These are phyloP conservation scores for Lachnellula suecica DNA, from an alignment of 2,329 filamentous ascomycete species.

Conservation along the genomic window DNA sequence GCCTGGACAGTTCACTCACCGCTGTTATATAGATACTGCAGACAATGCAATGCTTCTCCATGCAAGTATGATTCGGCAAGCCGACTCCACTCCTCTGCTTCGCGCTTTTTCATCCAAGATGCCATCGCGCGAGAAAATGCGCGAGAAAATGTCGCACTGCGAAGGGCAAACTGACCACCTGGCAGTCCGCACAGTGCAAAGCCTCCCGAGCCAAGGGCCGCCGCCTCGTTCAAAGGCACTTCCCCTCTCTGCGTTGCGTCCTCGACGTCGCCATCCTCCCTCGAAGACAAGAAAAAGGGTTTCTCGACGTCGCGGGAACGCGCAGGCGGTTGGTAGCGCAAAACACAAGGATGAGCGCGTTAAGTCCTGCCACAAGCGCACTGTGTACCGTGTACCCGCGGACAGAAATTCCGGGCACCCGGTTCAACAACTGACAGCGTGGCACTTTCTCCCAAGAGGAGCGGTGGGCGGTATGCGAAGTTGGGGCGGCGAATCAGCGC, in stretches of 20 bases:
- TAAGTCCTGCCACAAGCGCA: neutral
- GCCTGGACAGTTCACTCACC: neutral
- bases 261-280: neutral
- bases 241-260: neutral
- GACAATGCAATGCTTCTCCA: neutral
- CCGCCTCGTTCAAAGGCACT: neutral
- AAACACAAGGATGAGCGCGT: neutral
- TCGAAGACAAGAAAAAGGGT: neutral
- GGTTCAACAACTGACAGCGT: neutral
- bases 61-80: neutral
- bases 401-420: neutral
- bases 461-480: neutral
- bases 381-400: neutral
- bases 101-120: neutral
- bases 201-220: neutral
- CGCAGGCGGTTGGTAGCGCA: neutral
- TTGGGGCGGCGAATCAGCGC: neutral
- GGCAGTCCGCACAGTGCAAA: no score
- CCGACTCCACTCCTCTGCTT: neutral
- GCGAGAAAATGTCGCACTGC: no score
- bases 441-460: neutral
- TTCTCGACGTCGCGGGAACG: neutral
- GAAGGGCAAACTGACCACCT: no score
- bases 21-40: neutral
- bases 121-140: neutral